These are phyloP conservation scores for Dactylellina haptotyla DNA, from an alignment of 2,329 filamentous ascomycete species.

Conservation along the genomic window DNA sequence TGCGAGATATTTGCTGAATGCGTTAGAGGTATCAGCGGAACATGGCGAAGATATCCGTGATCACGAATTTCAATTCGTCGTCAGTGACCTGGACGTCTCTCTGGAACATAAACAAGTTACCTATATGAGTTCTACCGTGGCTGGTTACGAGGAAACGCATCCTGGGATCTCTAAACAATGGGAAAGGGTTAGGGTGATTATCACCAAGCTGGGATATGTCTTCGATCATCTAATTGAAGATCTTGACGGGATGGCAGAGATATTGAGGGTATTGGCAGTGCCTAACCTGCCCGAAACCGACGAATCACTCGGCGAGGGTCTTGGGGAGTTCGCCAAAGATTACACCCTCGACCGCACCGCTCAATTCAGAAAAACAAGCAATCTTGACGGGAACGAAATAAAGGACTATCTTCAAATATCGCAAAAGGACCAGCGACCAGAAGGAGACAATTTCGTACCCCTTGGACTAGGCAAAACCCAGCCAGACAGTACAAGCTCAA, in stretches of 20 bases:
- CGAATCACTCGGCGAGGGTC: not conserved
- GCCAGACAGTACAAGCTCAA: not conserved
- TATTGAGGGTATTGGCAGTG: slow-evolving; percentile 36
- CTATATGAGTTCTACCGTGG: slow-evolving; percentile 17
- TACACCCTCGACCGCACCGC: not conserved
- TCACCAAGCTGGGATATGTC: not conserved
- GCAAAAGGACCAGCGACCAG: not conserved
- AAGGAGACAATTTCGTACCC: not conserved
- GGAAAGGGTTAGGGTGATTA: not conserved
- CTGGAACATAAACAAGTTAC: slow-evolving; percentile 18
- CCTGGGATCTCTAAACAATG: slow-evolving; percentile 13
- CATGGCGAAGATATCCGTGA: not conserved
- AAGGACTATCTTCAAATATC: not conserved
- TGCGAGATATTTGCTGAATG: slow-evolving; percentile 35
- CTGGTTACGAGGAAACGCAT: not conserved
- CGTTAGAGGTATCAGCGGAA: not conserved
- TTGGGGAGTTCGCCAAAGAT: not conserved
- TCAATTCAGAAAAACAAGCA: not conserved
- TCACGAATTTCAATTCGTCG: slow-evolving; percentile 21
- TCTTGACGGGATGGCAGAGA: slow-evolving; percentile 23
- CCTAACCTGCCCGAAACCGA: slow-evolving; percentile 9
- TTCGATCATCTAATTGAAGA: slow-evolving; percentile 3
- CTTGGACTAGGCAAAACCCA: not conserved
- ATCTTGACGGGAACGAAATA: not conserved
- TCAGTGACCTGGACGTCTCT: slow-evolving; percentile 28